phyloP scores from a whole-genome alignment of 148 eudicot genomes.

The Rhododendron henanense region DNA sequence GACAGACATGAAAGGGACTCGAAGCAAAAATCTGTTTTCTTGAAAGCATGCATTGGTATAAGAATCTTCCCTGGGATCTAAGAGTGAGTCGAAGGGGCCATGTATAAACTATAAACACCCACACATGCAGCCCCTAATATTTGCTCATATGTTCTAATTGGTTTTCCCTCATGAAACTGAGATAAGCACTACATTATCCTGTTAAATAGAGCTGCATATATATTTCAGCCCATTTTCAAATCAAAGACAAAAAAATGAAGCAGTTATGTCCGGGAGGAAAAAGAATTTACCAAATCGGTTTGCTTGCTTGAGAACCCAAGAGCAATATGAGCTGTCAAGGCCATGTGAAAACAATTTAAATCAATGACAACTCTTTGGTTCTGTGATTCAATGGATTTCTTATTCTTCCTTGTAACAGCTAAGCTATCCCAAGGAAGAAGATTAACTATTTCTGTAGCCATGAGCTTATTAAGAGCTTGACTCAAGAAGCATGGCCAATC shows the following conservation, averaged over 20 bases:
- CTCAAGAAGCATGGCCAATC: conserved; percentile 89
- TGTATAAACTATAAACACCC: neutral
- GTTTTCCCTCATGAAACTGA: neutral
- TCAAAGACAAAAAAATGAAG: neutral
- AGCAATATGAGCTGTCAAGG: conserved; percentile 82
- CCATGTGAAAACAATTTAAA: conserved; percentile 69
- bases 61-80: neutral
- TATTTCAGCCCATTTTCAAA: neutral
- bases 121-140: neutral
- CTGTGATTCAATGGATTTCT: conserved; percentile 86
- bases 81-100: neutral
- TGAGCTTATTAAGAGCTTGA: conserved; percentile 78
- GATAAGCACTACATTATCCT: neutral
- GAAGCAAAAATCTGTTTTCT: neutral
- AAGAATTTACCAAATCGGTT: conserved; percentile 64
- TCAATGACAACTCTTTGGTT: conserved; percentile 92
- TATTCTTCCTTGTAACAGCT: conserved; percentile 78
- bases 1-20: neutral
- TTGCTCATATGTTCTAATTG: neutral
- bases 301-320: conserved; percentile 88
- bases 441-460: conserved; percentile 88
- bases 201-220: neutral
- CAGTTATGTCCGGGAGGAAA: neutral
- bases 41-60: neutral
- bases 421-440: conserved; percentile 90